Evolutionary conservation across 345 rosid genomes (phyloP).

Genomic region (Salix exigua): DNA sequence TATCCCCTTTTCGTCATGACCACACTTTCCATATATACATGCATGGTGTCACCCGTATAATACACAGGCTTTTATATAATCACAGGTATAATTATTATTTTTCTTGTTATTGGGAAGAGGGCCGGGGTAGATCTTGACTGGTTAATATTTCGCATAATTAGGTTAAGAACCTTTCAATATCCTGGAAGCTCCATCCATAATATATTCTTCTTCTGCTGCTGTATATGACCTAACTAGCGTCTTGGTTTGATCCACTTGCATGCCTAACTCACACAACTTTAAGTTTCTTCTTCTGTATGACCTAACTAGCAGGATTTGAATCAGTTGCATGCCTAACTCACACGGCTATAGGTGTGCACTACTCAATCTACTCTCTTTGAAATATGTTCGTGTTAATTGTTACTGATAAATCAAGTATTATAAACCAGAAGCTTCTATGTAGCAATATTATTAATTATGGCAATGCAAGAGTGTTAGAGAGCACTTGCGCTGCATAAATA

Average conservation of each 20-base stretch:
- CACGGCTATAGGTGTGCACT: neutral
- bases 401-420: neutral
- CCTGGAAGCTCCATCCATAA: neutral
- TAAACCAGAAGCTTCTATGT: too few relatives aligned
- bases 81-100: neutral
- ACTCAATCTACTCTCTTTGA: neutral
- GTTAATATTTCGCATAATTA: neutral
- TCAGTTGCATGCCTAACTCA: neutral
- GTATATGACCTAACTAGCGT: neutral
- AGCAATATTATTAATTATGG: neutral
- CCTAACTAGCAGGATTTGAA: neutral
- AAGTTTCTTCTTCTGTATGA: neutral
- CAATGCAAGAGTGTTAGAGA: neutral
- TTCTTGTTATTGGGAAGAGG: neutral
- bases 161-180: neutral
- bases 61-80: neutral
- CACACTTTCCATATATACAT: neutral
- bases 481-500: neutral
- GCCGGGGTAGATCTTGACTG: neutral
- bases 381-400: neutral
- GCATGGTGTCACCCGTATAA: neutral
- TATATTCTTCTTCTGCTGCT: neutral
- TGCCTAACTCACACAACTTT: neutral
- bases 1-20: neutral
- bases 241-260: neutral